Evolutionary conservation across 345 rosid genomes (phyloP).

Genomic region (Eutrema japonicum): DNA sequence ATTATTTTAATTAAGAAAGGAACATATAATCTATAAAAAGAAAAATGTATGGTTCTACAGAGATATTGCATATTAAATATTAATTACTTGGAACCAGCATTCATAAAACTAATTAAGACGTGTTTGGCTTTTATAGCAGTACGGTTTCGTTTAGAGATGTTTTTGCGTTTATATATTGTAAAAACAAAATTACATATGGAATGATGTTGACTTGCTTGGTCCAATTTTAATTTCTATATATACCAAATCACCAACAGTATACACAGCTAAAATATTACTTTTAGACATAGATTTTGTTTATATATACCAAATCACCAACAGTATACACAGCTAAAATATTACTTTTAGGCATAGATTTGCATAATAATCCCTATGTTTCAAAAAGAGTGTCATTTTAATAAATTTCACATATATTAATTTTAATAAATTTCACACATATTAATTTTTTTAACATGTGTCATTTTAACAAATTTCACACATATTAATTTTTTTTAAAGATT

Average conservation of each 20-base stretch:
- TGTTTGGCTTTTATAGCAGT: slow-evolving; percentile 33
- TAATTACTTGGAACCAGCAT: slow-evolving; percentile 24
- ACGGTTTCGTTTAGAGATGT: slow-evolving; percentile 19
- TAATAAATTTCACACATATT: too few species aligned
- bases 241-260: slow-evolving; percentile 12
- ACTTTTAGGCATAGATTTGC: slow-evolving; percentile 1
- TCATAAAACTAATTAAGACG: slow-evolving; percentile 32
- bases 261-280: neutral
- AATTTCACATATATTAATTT: too few species aligned
- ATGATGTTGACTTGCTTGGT: slow-evolving; percentile 38
- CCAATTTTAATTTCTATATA: slow-evolving; percentile 11
- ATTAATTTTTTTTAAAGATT: too few species aligned
- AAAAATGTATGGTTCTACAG: slow-evolving; percentile 22
- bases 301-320: slow-evolving; percentile 15
- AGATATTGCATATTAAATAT: slow-evolving; percentile 36
- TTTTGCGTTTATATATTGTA: slow-evolving; percentile 11
- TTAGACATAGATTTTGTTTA: neutral
- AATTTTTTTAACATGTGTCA: too few species aligned
- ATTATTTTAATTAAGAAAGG: slow-evolving; percentile 8
- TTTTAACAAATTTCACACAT: too few species aligned
- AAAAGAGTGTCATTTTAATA: too few species aligned
- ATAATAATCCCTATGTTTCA: too few species aligned
- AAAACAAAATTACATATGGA: neutral
- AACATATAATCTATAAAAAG: slow-evolving; percentile 16
- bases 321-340: neutral